phyloP scores from a whole-genome alignment of 768 basidiomycete species.

The Nidularia sp. region DNA sequence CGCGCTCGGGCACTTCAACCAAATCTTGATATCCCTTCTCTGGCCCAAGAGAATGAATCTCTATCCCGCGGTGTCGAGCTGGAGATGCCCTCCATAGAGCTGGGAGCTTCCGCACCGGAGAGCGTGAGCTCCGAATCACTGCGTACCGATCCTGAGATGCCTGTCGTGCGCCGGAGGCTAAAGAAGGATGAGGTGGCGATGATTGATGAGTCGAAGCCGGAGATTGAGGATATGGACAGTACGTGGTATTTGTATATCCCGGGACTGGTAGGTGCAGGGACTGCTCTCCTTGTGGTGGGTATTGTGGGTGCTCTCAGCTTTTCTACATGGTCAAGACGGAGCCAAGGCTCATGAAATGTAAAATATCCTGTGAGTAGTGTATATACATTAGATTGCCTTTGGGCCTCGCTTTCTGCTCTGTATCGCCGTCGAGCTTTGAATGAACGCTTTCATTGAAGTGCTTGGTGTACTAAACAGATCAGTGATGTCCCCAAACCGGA shows the following conservation, averaged over 20 bases:
- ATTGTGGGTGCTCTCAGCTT: constrained; percentile 77
- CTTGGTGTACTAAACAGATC: too few relatives aligned
- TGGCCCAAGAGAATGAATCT: constrained; percentile 44
- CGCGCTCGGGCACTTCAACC: constrained; percentile 60
- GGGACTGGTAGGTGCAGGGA: constrained; percentile 79
- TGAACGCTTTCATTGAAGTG: background rate
- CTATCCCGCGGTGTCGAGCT: constrained; percentile 35
- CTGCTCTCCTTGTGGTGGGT: constrained; percentile 73
- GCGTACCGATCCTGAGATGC: constrained; percentile 29
- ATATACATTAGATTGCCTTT: background rate
- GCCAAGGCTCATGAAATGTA: constrained; percentile 51
- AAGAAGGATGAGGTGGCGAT: constrained; percentile 54
- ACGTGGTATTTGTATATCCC: constrained; percentile 82
- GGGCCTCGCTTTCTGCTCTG: background rate
- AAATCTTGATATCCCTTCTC: constrained; percentile 62
- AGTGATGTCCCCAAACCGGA: too few relatives aligned
- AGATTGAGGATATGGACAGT: constrained; percentile 58
- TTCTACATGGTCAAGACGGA: constrained; percentile 64
- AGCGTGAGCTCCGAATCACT: constrained; percentile 29
- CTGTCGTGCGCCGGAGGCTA: constrained; percentile 41
- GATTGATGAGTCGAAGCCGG: constrained; percentile 32
- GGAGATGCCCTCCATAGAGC: constrained; percentile 68
- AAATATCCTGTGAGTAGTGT: background rate
- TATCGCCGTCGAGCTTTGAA: background rate
- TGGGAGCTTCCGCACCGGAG: constrained; percentile 31